Conservation (phyloP, 2,329 filamentous ascomycete species). For the Verticillium dahliae region DNA sequence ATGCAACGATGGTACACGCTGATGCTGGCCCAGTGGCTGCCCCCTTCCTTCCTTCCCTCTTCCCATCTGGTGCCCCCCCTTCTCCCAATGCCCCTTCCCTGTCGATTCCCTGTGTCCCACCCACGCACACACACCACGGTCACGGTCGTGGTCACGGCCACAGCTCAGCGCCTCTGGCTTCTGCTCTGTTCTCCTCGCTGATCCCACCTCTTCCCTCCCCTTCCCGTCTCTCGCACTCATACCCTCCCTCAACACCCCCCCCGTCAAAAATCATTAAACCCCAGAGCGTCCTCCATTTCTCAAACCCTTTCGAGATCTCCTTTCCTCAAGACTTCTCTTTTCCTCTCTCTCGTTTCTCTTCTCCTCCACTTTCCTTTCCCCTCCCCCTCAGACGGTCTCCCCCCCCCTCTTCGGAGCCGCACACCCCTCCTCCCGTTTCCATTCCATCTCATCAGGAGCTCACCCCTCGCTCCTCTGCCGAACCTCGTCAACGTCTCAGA, state of each 20-base stretch:
- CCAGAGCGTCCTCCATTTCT: slow-evolving; percentile 29
- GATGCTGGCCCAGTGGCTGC: neutral
- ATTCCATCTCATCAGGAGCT: slow-evolving; percentile 15
- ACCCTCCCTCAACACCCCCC: slow-evolving; percentile 18
- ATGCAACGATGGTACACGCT: neutral
- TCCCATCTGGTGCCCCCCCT: neutral
- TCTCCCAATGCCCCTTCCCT: slow-evolving; percentile 1
- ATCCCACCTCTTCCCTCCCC: slow-evolving; percentile 8
- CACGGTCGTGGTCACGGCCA: neutral
- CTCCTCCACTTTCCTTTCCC: slow-evolving; percentile 17
- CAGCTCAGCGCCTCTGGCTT: slow-evolving; percentile 6
- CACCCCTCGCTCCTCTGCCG: slow-evolving; percentile 9
- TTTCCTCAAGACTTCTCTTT: slow-evolving; percentile 33
- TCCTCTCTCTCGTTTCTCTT: slow-evolving; percentile 26
- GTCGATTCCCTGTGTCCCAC: slow-evolving; percentile 2
- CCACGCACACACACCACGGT: slow-evolving; percentile 5
- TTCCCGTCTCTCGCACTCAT: slow-evolving; percentile 7
- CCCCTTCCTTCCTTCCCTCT: slow-evolving; percentile 1
- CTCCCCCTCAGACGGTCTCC: slow-evolving; percentile 20
- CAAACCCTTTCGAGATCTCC: slow-evolving; percentile 27
- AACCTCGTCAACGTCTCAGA: slow-evolving; percentile 16
- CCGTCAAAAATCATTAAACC: slow-evolving; percentile 32
- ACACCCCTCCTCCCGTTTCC: slow-evolving; percentile 21
- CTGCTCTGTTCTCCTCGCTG: slow-evolving; percentile 4
- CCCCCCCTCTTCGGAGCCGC: slow-evolving; percentile 5